Conservation (phyloP, 2,329 filamentous ascomycete species). For the Aureobasidium sp. region DNA sequence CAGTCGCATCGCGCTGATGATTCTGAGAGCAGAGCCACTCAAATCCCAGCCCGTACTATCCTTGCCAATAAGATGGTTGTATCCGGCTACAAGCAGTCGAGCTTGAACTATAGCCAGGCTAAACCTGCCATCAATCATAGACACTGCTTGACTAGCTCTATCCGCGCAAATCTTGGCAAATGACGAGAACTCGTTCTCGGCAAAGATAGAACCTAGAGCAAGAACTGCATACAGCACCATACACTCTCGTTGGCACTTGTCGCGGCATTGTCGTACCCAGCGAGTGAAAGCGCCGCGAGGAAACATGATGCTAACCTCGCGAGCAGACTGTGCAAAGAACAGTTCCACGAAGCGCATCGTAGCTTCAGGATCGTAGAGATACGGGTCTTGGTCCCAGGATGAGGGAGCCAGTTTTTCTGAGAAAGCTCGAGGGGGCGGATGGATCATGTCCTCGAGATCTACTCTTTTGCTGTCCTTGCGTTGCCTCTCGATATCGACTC, state of each 20-base stretch:
- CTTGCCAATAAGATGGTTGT: conserved; percentile 53
- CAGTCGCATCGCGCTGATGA: conserved; percentile 50
- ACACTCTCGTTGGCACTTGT: conserved; percentile 35
- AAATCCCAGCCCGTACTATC: conserved; percentile 54
- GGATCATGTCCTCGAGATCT: conserved; percentile 11
- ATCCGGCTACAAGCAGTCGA: conserved; percentile 57
- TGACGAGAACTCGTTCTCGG: conserved; percentile 23
- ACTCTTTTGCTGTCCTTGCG: too few relatives aligned
- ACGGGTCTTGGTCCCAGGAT: neutral
- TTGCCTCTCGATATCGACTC: neutral
- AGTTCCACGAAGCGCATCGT: too few relatives aligned
- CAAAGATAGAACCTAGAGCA: conserved; percentile 49
- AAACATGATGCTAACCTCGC: too few relatives aligned
- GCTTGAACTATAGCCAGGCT: conserved; percentile 59
- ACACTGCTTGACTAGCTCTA: conserved; percentile 50
- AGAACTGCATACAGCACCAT: conserved; percentile 55
- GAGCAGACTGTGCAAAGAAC: too few relatives aligned
- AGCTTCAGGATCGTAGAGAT: too few relatives aligned
- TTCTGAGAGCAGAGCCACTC: conserved; percentile 52
- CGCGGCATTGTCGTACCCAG: conserved; percentile 21
- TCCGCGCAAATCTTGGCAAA: conserved; percentile 40
- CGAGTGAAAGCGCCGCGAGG: too few relatives aligned
- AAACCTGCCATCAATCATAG: conserved; percentile 42
- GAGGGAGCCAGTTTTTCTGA: conserved; percentile 23
- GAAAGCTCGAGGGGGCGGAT: conserved; percentile 14